Base-by-base conservation (phyloP, 139 green algal species). In the Mychonastes homosphaera region DNA sequence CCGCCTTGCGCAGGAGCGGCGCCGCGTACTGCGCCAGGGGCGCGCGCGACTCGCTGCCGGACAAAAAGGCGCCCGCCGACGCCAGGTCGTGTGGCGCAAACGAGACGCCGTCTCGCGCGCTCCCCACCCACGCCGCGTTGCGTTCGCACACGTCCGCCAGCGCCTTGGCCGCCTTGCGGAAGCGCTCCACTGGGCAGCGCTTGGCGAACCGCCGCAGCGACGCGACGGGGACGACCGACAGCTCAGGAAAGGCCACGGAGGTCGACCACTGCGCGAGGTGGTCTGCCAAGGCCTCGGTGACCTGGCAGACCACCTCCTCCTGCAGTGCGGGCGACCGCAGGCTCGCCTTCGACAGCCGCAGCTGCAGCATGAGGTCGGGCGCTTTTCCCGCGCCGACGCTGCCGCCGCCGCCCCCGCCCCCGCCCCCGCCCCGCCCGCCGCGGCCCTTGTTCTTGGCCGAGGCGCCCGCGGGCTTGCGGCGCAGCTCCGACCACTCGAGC, bases 191-290 rank as follows among this genome's bases (percentile, higher is more conserved):
- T 1, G 58, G 66, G 28, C 53, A 79, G 24, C 53, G 46, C 74
- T 94, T 95, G 28, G 62, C 56, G 58, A 96, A 95, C n/a, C 67
- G 50, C 3, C 84, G 65, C 63, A 96, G 80, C 18, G 78, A 57
- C 45, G 80, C 53, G 21, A 73, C 28, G 8, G 79, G 58, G 45
- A 91, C 60, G 75, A 87, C 80, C 1, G 80, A 53, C 15, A 96
- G 74, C 80, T 97, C 91, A 12, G 91, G 91, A 64, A 97, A 95
- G 28, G 84, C 73, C 10, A 87, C 57, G 70, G 60, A 73, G 62
- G 75, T 81, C 27, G 77, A 63, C 84, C 87, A 95, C 58, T 87
- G 73, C 3, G 77, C 48, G 33, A 95, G 70, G 70, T 95, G 84
- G 3, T 86, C 77, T 3, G 75, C 64, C 59, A 96, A 73, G 34